Conservation (phyloP, 2,329 filamentous ascomycete genomes). For the Aureobasidium leucospermi region DNA sequence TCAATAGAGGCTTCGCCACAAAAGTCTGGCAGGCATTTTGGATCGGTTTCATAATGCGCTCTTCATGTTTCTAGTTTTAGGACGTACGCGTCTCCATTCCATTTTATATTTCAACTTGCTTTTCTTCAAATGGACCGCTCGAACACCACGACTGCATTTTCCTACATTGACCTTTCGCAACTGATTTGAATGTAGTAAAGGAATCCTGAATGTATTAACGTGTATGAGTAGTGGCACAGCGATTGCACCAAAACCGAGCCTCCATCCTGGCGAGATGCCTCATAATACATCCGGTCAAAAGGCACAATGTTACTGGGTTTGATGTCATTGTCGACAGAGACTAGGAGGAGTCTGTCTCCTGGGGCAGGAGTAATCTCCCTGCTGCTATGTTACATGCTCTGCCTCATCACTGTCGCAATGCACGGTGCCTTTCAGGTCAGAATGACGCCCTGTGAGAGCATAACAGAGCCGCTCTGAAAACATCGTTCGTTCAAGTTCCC, state of each 20-base stretch:
- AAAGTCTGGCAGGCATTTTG: background rate
- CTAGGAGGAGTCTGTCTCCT: no score
- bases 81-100: background rate
- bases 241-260: no score
- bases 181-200: background rate
- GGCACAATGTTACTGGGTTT: no score
- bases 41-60: constrained; percentile 3
- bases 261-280: no score
- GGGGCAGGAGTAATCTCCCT: no score
- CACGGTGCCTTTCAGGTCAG: background rate
- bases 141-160: background rate
- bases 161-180: background rate
- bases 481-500: background rate
- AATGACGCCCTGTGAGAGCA: no score
- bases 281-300: no score
- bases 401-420: background rate
- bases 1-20: background rate
- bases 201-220: no score
- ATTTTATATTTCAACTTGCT: background rate
- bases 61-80: constrained; percentile 10
- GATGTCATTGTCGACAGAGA: no score
- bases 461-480: no score
- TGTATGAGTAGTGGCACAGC: no score
- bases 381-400: no score
- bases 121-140: background rate